Base-by-base conservation (phyloP, 257 asterid species). In the Solanum chmielewskii region DNA sequence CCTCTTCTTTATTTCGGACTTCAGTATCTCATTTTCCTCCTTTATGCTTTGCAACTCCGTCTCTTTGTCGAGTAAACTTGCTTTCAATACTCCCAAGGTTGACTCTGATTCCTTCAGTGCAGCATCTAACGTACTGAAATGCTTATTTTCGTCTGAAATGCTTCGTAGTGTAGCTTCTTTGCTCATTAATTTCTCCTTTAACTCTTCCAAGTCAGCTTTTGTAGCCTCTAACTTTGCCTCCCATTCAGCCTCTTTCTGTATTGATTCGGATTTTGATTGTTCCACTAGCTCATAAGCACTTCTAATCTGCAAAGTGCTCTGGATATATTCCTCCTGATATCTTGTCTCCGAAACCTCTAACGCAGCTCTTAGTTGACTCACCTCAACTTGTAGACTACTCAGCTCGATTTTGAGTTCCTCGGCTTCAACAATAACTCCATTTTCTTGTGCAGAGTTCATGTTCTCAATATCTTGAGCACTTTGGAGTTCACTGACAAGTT, bases 321-420 rank as follows among this genome's bases (percentile, higher is more conserved):
- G 91, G 18, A 92, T 87, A 88, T 93, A 90, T 86, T 94, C 96
- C 56, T 94, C 96, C 64, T 90, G 93, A 87, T 94, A 92, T 92
- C 93, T 90, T 86, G 86, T 94, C 47, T 97, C 98, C 49, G 98
- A 95, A 80, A 89, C 93, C 90, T 93, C 98, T 15, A 97, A 92
- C 6, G 93, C 95, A 37, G 87, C 92, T 88, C 91, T 93, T 41
- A 95, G 85, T 83, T 86, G 90, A 68, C 87, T 86, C 9, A 86
- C 90, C 88, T 97, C 99, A 12, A 75, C 49, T 90, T 92, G 94
- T 78, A 88, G 76, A 62, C 73, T 25, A 56, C 83, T 64, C 18
- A 93, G 83, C 89, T 94, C 95, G 16, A 88, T 35, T 87, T 90
- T 76, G 45, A 88, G 80, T 86, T 59, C 86, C 70, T 84, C 75